A percentile compares a stretch with the other conserved stretches of the same genome.
Evolutionary conservation across 345 rosid genomes (phyloP).

Genomic region (Populus deltoides): DNA sequence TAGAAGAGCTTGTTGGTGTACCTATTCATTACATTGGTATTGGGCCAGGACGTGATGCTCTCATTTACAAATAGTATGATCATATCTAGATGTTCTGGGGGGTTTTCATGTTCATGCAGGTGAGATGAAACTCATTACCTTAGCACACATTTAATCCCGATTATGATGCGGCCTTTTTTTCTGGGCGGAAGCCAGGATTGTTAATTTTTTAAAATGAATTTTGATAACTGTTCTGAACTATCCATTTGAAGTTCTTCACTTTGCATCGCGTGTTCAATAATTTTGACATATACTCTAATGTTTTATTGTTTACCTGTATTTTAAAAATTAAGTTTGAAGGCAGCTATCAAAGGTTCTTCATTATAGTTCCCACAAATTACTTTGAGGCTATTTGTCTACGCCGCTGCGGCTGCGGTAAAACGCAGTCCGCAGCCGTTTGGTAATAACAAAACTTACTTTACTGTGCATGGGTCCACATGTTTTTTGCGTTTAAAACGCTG

Average conservation of each 20-base stretch:
- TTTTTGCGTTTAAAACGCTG: too few species aligned
- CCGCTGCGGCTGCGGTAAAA: too few species aligned
- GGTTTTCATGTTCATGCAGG: neutral
- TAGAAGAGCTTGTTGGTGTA: slow-evolving; percentile 83
- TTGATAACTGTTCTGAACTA: neutral
- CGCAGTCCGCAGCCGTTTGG: too few species aligned
- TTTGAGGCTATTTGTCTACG: too few species aligned
- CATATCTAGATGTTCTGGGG: neutral
- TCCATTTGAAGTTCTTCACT: neutral
- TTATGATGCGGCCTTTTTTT: neutral
- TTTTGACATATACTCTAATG: neutral
- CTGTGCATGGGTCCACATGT: too few species aligned
- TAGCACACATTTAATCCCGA: too few species aligned
- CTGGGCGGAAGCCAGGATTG: neutral
- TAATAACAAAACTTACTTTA: too few species aligned
- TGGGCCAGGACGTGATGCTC: slow-evolving; percentile 94
- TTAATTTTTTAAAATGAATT: neutral
- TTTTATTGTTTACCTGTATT: too few species aligned
- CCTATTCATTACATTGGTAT: slow-evolving; percentile 84
- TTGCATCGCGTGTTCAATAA: neutral
- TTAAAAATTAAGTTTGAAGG: too few species aligned
- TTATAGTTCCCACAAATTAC: too few species aligned
- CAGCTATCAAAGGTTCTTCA: too few species aligned
- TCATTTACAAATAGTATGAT: slow-evolving; percentile 57
- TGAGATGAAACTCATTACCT: neutral